A percentile compares a stretch with the other conserved stretches of the same genome.
Evolutionary conservation across 345 rosid genomes (phyloP).

Genomic region (Psidium guajava): DNA sequence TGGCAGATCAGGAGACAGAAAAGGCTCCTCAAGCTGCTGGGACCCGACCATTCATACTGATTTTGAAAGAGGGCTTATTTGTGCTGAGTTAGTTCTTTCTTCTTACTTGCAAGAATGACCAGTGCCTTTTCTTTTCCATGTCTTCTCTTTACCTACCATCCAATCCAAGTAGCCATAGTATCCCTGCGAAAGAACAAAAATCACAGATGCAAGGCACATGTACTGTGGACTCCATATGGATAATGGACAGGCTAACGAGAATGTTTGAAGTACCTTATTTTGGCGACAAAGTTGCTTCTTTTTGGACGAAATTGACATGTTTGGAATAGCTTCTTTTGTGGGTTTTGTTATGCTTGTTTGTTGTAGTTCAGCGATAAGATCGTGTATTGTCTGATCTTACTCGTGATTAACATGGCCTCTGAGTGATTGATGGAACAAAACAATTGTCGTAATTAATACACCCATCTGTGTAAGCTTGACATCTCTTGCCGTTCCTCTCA

Average conservation of each 20-base stretch:
- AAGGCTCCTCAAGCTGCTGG: slow-evolving; percentile 99
- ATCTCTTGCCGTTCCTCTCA: too few relatives aligned
- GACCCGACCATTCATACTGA: slow-evolving; percentile 60
- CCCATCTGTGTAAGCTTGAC: too few relatives aligned
- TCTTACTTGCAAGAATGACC: background rate
- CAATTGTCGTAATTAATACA: too few relatives aligned
- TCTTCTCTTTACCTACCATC: background rate
- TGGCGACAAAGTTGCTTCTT: background rate
- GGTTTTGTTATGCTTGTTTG: background rate
- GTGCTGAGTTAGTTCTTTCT: slow-evolving; percentile 65
- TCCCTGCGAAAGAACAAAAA: background rate
- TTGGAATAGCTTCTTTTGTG: background rate
- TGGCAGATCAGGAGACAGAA: slow-evolving; percentile 90
- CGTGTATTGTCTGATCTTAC: background rate
- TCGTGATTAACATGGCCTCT: background rate
- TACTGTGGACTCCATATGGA: background rate
- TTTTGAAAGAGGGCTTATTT: slow-evolving; percentile 92
- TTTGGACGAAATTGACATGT: background rate
- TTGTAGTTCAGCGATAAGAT: background rate
- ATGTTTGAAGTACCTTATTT: too few relatives aligned
- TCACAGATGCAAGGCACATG: too few relatives aligned
- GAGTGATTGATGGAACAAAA: background rate
- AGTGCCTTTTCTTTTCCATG: background rate
- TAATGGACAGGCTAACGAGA: background rate
- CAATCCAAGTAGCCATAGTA: background rate